Conservation (phyloP, 768 basidiomycete genomes). For the Tricholoma bakamatsutake region DNA sequence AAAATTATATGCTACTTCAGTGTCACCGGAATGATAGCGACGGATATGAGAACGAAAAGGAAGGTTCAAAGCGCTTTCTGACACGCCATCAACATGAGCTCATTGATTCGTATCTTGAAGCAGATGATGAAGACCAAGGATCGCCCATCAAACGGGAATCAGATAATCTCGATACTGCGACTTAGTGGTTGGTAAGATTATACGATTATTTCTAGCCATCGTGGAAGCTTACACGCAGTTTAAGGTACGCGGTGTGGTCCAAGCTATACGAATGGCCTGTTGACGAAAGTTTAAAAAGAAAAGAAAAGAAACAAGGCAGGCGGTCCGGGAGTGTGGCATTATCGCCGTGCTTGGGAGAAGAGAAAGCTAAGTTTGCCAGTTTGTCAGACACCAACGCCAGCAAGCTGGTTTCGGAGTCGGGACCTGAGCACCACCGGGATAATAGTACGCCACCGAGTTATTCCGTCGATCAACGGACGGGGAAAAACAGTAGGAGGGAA, state of each 20-base stretch:
- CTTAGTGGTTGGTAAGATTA: neutral
- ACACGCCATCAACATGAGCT: neutral
- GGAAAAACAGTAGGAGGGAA: neutral
- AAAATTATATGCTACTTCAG: neutral
- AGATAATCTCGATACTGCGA: neutral
- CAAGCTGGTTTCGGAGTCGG: neutral
- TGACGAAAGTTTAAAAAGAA: neutral
- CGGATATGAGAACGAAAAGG: neutral
- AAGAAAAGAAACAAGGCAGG: neutral
- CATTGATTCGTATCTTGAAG: neutral
- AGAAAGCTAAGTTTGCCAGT: neutral
- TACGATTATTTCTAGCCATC: neutral
- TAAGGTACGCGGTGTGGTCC: neutral
- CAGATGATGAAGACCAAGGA: neutral
- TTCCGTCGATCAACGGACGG: neutral
- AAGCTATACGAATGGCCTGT: neutral
- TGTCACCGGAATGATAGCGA: neutral
- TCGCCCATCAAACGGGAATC: neutral
- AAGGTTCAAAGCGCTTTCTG: neutral
- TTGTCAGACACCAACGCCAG: neutral
- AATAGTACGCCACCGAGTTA: neutral
- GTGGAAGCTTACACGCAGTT: neutral
- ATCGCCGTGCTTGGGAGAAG: neutral
- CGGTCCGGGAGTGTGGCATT: neutral
- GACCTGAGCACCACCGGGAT: neutral